Evolutionary conservation across 179 eudicot species (phyloP).

Genomic region (Beta corolliflora): DNA sequence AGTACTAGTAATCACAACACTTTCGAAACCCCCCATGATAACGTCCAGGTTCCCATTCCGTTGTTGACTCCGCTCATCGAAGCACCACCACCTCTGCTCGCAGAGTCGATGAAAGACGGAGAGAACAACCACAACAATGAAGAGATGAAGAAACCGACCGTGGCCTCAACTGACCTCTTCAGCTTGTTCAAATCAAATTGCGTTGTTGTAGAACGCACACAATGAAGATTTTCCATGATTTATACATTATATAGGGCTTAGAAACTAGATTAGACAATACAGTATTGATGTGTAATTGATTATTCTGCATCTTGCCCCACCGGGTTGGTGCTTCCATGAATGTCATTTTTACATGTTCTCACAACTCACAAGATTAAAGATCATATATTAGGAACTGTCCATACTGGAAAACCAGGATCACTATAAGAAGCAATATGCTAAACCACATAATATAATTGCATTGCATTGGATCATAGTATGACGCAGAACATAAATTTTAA

Average conservation of each 20-base stretch:
- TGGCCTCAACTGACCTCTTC: background rate
- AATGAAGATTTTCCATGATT: background rate
- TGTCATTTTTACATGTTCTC: background rate
- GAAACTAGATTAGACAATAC: background rate
- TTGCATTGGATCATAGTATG: slow-evolving; percentile 2
- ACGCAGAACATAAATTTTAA: slow-evolving; percentile 5
- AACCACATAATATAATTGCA: background rate
- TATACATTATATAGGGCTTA: background rate
- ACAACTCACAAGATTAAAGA: background rate
- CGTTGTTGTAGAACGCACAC: background rate
- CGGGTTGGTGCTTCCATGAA: background rate
- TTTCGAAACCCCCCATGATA: too few species aligned
- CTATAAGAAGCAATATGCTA: background rate
- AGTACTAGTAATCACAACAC: too few species aligned
- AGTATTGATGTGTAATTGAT: too few species aligned
- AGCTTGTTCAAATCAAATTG: background rate
- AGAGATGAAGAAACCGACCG: too few species aligned
- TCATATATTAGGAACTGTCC: background rate
- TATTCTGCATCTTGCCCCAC: too few species aligned
- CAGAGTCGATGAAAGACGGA: too few species aligned
- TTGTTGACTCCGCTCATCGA: too few species aligned
- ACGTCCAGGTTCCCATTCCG: too few species aligned
- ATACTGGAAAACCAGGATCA: background rate
- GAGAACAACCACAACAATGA: too few species aligned
- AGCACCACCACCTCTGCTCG: too few species aligned